phyloP scores from a whole-genome alignment of 2,329 filamentous ascomycete species.

The Sporothrix sp. region DNA sequence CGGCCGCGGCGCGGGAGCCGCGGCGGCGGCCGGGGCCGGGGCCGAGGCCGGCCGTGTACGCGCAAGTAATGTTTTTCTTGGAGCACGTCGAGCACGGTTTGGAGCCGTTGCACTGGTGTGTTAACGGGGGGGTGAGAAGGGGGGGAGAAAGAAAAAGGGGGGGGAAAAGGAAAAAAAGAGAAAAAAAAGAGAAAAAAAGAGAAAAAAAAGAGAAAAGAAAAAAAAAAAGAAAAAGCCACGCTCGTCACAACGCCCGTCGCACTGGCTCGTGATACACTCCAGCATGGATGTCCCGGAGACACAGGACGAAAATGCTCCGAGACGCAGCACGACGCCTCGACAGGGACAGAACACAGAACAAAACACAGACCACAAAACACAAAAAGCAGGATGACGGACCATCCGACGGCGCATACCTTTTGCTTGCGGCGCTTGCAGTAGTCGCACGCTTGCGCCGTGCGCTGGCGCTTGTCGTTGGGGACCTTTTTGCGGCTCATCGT shows the following conservation, averaged over 20 bases:
- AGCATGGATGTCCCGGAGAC: no score
- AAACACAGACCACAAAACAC: not conserved
- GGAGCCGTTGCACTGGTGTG: slow-evolving; percentile 45
- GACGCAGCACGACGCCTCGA: not conserved
- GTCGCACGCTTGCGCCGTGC: slow-evolving; percentile 54
- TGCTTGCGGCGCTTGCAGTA: slow-evolving; percentile 58
- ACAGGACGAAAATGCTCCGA: no score
- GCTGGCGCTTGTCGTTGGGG: slow-evolving; percentile 49
- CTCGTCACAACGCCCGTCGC: no score
- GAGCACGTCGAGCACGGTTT: slow-evolving; percentile 49
- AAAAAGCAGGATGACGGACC: not conserved
- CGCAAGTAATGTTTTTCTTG: slow-evolving; percentile 39
- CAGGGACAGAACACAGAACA: not conserved
- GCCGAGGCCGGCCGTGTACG: slow-evolving; percentile 24
- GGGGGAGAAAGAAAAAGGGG: not conserved
- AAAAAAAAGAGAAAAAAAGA: not conserved
- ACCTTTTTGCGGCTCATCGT: slow-evolving; percentile 46
- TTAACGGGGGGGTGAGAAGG: not conserved
- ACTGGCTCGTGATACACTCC: no score
- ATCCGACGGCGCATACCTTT: slow-evolving; percentile 40
- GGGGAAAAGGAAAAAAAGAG: not conserved
- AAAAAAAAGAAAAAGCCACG: not conserved
- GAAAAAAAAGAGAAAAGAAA: not conserved
- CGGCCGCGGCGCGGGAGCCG: not conserved
- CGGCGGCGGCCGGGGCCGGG: not conserved